These are phyloP conservation scores for Hyphodiscus hymeniophilus DNA, from an alignment of 495 filamentous ascomycete genomes.

Conservation along the genomic window DNA sequence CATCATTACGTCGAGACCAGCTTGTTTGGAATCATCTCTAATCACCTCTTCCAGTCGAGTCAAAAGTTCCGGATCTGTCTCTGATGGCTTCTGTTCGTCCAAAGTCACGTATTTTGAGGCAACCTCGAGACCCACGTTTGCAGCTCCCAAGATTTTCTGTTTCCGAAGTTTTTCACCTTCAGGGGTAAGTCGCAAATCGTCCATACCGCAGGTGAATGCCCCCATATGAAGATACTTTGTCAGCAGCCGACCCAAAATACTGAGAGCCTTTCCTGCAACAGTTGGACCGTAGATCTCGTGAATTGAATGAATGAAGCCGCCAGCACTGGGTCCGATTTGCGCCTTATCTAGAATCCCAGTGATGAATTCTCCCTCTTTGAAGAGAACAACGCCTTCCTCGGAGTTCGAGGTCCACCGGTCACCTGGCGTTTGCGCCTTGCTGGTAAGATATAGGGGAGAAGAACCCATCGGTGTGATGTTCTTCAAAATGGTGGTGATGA, in stretches of 20 bases:
- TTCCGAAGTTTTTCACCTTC: conserved; percentile 67
- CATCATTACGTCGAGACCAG: conserved; percentile 75
- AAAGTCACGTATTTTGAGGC: conserved; percentile 91
- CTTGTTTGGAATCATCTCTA: conserved; percentile 83
- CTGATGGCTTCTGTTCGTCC: conserved; percentile 45
- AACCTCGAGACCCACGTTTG: conserved; percentile 70
- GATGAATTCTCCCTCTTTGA: conserved; percentile 80
- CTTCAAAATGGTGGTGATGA: conserved; percentile 86
- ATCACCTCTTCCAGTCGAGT: conserved; percentile 80
- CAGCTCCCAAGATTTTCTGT: conserved; percentile 59
- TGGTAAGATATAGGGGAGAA: conserved; percentile 69
- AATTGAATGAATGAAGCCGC: conserved; percentile 84
- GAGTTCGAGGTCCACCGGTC: conserved; percentile 56
- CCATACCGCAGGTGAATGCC: conserved; percentile 94
- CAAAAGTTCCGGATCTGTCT: conserved; percentile 60
- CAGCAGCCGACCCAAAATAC: conserved; percentile 79
- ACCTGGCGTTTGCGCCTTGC: conserved; percentile 67
- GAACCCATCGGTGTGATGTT: conserved; percentile 75
- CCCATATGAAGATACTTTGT: conserved; percentile 88
- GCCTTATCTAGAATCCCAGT: conserved; percentile 93
- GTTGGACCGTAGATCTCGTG: conserved; percentile 91
- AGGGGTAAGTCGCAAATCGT: conserved; percentile 81
- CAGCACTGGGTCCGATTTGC: conserved; percentile 79
- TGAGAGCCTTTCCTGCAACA: conserved; percentile 74
- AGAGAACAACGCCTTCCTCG: conserved; percentile 68